phyloP scores from a whole-genome alignment of 352 stramenopile genomes.

The Pythium phragmiticola region DNA sequence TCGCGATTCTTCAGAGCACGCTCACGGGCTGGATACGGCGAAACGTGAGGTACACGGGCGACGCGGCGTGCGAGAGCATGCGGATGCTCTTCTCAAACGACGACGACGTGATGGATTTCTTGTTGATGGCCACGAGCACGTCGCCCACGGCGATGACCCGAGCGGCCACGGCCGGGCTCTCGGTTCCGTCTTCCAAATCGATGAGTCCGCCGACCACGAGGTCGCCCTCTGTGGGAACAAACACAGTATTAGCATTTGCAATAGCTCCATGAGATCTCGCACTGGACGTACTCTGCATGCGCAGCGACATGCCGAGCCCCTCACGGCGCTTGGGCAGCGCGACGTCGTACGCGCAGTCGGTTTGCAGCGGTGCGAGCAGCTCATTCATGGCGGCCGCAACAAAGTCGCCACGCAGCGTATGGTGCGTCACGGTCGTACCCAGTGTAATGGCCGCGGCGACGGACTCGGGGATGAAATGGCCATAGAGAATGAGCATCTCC shows the following conservation, averaged over 20 bases:
- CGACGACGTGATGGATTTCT: slow-evolving; percentile 83
- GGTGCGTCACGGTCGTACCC: slow-evolving; percentile 66
- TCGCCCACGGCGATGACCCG: slow-evolving; percentile 78
- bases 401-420: slow-evolving; percentile 74
- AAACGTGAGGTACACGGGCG: slow-evolving; percentile 85
- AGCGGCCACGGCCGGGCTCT: slow-evolving; percentile 75
- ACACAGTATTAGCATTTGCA: background rate
- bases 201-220: slow-evolving; percentile 80
- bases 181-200: slow-evolving; percentile 77
- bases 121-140: slow-evolving; percentile 84
- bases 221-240: slow-evolving; percentile 51
- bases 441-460: slow-evolving; percentile 65
- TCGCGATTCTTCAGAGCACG: slow-evolving; percentile 45
- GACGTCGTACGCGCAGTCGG: slow-evolving; percentile 82
- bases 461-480: slow-evolving; percentile 72
- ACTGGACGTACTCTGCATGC: slow-evolving; percentile 78
- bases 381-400: slow-evolving; percentile 85
- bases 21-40: slow-evolving; percentile 58
- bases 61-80: slow-evolving; percentile 72
- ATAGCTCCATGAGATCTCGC: background rate
- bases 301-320: slow-evolving; percentile 80
- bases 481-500: slow-evolving; percentile 88
- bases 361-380: slow-evolving; percentile 73
- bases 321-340: slow-evolving; percentile 77
- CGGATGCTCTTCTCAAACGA: slow-evolving; percentile 88